Evolutionary conservation across 2,329 filamentous ascomycete species (phyloP).

Genomic region (Colletotrichum lentis): DNA sequence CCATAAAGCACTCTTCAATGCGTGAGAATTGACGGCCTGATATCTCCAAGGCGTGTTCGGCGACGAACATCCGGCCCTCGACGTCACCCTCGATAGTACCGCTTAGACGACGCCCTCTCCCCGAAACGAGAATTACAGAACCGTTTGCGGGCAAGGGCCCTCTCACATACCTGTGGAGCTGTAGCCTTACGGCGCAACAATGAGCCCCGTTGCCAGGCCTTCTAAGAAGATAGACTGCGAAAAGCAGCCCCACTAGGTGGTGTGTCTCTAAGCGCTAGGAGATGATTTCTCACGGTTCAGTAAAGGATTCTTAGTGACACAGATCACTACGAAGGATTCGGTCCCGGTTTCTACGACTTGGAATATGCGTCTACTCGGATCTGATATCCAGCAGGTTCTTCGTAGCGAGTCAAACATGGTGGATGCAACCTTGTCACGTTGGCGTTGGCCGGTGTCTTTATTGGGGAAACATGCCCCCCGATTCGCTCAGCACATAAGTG

Average conservation of each 20-base stretch:
- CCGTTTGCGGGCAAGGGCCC: too few species aligned
- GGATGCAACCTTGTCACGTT: neutral
- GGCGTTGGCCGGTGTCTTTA: neutral
- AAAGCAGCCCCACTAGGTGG: neutral
- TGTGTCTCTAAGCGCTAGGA: neutral
- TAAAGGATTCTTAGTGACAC: too few species aligned
- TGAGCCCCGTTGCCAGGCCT: neutral
- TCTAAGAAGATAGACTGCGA: neutral
- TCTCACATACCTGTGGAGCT: neutral
- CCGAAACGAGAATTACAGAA: neutral
- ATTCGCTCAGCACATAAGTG: neutral
- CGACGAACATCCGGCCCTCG: neutral
- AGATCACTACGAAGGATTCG: neutral
- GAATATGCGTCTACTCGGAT: neutral
- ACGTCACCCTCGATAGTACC: neutral
- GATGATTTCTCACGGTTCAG: neutral
- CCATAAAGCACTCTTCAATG: neutral
- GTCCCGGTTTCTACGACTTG: too few species aligned
- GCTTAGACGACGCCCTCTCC: neutral
- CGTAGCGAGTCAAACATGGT: neutral
- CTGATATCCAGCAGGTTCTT: neutral
- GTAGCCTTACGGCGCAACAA: neutral
- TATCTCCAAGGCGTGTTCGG: too few species aligned
- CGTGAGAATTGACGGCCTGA: neutral
- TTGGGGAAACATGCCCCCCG: too few species aligned